Conservation (phyloP, 371 early-diverging fungal species). For the Actinomucor elegans region DNA sequence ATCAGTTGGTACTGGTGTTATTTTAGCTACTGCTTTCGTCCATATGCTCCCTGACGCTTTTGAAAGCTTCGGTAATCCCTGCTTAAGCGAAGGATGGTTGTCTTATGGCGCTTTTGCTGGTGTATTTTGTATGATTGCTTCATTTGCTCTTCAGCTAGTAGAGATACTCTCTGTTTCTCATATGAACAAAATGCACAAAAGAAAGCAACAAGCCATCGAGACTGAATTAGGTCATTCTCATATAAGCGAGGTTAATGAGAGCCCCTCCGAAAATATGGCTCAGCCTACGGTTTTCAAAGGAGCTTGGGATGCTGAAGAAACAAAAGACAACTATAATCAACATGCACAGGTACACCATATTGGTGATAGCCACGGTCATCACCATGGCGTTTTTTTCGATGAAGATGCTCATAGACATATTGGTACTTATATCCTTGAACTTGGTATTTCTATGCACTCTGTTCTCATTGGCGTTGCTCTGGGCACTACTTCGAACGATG, state of each 20-base stretch:
- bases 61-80: slow-evolving; percentile 40
- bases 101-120: slow-evolving; percentile 45
- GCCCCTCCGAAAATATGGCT: not conserved
- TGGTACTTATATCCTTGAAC: slow-evolving; percentile 70
- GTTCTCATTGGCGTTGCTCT: slow-evolving; percentile 85
- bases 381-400: slow-evolving; percentile 47
- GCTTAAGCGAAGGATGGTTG: slow-evolving; percentile 33
- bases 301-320: not conserved
- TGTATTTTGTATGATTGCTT: slow-evolving; percentile 48
- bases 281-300: not conserved
- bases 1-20: slow-evolving; percentile 48
- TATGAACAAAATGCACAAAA: slow-evolving; percentile 16
- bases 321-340: not conserved
- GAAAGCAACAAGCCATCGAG: slow-evolving; percentile 3
- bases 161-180: slow-evolving; percentile 37
- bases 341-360: slow-evolving; percentile 1
- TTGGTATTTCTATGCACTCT: slow-evolving; percentile 85
- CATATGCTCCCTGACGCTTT: slow-evolving; percentile 49
- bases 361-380: slow-evolving; percentile 11
- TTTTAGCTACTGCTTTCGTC: slow-evolving; percentile 48
- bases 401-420: slow-evolving; percentile 32
- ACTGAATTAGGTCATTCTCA: slow-evolving; percentile 8
- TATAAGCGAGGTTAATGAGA: not conserved
- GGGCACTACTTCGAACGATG: slow-evolving; percentile 63
- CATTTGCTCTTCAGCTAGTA: slow-evolving; percentile 40